Percentiles rank a stretch among this genome's conserved stretches.
Conservation (phyloP, 306 rosid species). For the Ormosia semicastrata region DNA sequence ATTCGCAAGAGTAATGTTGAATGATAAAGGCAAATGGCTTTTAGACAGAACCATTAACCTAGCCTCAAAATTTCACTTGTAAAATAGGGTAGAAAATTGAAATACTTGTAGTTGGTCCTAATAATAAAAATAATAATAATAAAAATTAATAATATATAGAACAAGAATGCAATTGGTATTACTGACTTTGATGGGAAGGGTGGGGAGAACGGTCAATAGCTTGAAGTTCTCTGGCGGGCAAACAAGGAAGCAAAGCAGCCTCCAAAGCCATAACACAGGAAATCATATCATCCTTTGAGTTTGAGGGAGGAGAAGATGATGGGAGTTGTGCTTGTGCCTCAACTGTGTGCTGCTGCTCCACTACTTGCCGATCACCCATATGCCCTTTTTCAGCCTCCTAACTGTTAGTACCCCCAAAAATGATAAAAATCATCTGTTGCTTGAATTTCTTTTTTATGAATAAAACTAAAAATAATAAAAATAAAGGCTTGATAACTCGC, state of each 20-base stretch:
- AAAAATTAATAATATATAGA: background rate
- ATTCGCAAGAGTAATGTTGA: no score
- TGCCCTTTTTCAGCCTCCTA: background rate
- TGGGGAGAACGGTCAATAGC: constrained; percentile 96
- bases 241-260: constrained; percentile 94
- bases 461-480: no score
- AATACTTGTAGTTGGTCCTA: background rate
- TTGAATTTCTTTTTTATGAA: no score
- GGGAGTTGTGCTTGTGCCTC: constrained; percentile 54
- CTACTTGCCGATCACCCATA: constrained; percentile 72
- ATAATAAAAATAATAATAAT: background rate
- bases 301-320: constrained; percentile 61
- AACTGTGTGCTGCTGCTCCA: constrained; percentile 50
- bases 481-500: no score
- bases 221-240: constrained; percentile 96
- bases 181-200: constrained; percentile 96
- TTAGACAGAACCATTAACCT: background rate
- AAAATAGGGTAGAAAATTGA: background rate
- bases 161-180: background rate
- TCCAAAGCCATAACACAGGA: constrained; percentile 75
- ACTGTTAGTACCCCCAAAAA: no score
- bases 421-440: no score
- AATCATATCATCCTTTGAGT: constrained; percentile 74
- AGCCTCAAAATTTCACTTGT: background rate
- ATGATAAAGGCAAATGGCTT: background rate